A percentile compares a stretch with the other conserved stretches of the same genome.
Conservation (phyloP, 495 filamentous ascomycete species). For the Podospora appendiculata region DNA sequence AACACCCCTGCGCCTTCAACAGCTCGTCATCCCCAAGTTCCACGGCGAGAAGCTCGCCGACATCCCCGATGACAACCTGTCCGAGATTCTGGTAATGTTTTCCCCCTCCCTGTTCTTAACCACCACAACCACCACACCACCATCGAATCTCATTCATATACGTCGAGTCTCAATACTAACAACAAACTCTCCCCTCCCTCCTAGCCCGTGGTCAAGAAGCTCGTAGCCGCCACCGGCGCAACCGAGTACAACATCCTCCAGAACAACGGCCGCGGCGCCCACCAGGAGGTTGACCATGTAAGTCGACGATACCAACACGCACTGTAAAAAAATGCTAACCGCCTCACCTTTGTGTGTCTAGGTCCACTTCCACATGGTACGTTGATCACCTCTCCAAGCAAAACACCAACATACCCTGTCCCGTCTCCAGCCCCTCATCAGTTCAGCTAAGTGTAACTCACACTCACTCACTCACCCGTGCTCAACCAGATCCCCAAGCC, state of each 20-base stretch:
- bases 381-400: slow-evolving; percentile 6
- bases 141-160: too few relatives aligned
- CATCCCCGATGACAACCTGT: slow-evolving; percentile 82
- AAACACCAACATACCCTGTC: too few relatives aligned
- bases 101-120: not conserved
- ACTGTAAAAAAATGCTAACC: not conserved
- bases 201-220: slow-evolving; percentile 79
- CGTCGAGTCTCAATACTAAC: not conserved
- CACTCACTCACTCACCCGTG: not conserved
- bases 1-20: not conserved
- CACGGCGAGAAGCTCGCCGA: slow-evolving; percentile 91
- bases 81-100: slow-evolving; percentile 67
- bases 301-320: slow-evolving; percentile 21
- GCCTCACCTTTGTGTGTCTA: slow-evolving; percentile 15
- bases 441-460: not conserved
- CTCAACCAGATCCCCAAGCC: slow-evolving; percentile 91
- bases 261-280: slow-evolving; percentile 91
- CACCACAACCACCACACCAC: too few relatives aligned
- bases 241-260: slow-evolving; percentile 88
- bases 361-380: slow-evolving; percentile 92
- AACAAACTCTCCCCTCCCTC: not conserved
- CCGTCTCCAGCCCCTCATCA: not conserved
- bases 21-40: slow-evolving; percentile 95
- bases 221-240: slow-evolving; percentile 69
- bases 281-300: slow-evolving; percentile 92